A percentile compares a stretch with the other conserved stretches of the same genome.
These are phyloP conservation scores for Fraxinus pennsylvanica DNA, from an alignment of 257 asterid species.

Conservation along the genomic window DNA sequence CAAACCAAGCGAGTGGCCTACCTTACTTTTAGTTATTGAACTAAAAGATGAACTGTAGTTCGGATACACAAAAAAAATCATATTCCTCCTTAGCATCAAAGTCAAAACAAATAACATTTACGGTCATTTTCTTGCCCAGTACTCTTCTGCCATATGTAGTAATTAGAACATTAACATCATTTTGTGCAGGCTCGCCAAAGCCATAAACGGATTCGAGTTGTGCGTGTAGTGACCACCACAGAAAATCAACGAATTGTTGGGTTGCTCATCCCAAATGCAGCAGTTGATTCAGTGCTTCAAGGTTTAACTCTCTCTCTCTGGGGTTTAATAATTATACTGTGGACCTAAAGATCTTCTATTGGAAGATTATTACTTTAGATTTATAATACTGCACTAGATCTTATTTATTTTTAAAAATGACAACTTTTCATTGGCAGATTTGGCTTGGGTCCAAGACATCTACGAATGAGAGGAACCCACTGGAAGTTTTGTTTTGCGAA, in stretches of 20 bases:
- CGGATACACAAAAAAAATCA: background rate
- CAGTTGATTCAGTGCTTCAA: conserved; percentile 90
- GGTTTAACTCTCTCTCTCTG: conserved; percentile 44
- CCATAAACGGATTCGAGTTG: conserved; percentile 83
- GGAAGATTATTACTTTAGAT: background rate
- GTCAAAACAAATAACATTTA: background rate
- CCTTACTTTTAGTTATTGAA: background rate
- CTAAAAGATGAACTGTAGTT: background rate
- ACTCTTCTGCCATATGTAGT: conserved; percentile 1
- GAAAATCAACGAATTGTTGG: conserved; percentile 85
- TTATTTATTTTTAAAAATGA: background rate
- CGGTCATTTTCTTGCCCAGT: conserved; percentile 11
- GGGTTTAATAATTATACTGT: background rate
- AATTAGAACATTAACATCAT: conserved; percentile 13
- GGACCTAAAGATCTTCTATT: background rate
- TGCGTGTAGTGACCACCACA: conserved; percentile 81
- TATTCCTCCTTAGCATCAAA: background rate
- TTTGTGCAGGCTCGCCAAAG: conserved; percentile 70
- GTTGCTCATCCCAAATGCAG: conserved; percentile 90
- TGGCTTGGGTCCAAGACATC: conserved; percentile 56
- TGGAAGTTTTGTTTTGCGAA: conserved; percentile 12
- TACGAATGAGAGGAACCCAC: conserved; percentile 29
- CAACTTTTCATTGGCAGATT: conserved; percentile 34
- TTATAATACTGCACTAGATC: background rate
- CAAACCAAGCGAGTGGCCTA: background rate